These are phyloP conservation scores for Urtica urens DNA, from an alignment of 306 rosid species.

Conservation along the genomic window DNA sequence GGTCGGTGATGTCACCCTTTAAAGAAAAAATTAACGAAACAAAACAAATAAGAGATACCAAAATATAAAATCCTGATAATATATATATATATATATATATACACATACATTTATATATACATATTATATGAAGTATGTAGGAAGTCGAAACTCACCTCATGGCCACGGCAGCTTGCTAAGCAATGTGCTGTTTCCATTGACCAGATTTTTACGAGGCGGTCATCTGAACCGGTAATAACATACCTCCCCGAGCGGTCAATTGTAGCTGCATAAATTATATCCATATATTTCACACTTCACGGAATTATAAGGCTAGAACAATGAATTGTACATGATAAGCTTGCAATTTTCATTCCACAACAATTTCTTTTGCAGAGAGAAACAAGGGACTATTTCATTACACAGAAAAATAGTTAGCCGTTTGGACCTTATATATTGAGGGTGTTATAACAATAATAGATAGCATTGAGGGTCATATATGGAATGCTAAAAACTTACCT, in stretches of 20 bases:
- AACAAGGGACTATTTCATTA: no score
- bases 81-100: neutral
- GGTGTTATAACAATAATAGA: no score
- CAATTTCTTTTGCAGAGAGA: no score
- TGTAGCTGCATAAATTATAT: conserved; percentile 55
- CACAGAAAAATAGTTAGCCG: no score
- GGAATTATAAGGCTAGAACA: conserved; percentile 9
- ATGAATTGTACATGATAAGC: neutral
- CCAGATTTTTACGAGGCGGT: conserved; percentile 95
- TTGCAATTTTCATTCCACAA: neutral
- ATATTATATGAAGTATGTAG: neutral
- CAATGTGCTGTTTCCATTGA: conserved; percentile 96
- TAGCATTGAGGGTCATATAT: no score
- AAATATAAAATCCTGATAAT: conserved; percentile 6
- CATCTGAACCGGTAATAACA: conserved; percentile 96
- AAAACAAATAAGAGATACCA: conserved; percentile 8
- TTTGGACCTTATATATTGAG: no score
- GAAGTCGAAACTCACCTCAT: conserved; percentile 58
- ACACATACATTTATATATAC: neutral
- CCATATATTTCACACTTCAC: conserved; percentile 16
- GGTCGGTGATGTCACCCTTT: conserved; percentile 97
- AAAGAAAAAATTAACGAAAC: conserved; percentile 23
- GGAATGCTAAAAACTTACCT: no score
- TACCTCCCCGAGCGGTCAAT: conserved; percentile 90
- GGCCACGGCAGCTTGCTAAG: conserved; percentile 98